Conservation (phyloP, 345 rosid species). For the Dipteronia dyeriana region DNA sequence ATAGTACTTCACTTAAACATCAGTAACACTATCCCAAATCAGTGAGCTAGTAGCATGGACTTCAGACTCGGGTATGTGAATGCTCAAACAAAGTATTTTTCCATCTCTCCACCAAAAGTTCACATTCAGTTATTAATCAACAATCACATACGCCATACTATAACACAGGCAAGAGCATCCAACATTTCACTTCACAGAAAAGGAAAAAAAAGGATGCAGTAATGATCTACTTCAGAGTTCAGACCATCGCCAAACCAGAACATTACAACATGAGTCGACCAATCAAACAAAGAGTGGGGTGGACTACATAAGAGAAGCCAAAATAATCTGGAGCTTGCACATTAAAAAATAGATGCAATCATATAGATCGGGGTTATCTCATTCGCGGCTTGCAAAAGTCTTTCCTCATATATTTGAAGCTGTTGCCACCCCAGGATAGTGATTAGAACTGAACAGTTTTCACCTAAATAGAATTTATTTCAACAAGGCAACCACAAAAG, state of each 20-base stretch:
- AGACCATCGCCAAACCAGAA: background rate
- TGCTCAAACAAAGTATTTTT: background rate
- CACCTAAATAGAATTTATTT: background rate
- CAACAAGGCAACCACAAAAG: background rate
- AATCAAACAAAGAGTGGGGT: background rate
- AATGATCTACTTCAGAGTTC: background rate
- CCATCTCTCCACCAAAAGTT: conserved; percentile 6
- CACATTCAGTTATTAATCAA: background rate
- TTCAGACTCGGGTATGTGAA: background rate
- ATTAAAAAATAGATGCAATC: background rate
- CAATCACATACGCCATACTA: background rate
- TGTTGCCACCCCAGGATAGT: background rate
- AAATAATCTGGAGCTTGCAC: background rate
- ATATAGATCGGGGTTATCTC: background rate
- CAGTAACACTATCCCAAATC: background rate
- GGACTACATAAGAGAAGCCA: conserved; percentile 1
- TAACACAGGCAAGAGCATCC: background rate
- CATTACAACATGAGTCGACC: background rate
- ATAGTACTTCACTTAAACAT: background rate
- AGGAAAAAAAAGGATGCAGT: background rate
- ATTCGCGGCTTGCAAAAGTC: background rate
- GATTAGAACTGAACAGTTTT: background rate
- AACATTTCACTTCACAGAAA: conserved; percentile 9
- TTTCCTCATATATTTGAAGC: background rate
- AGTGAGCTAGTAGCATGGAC: background rate